Evolutionary conservation across 305 asterid species (phyloP), one percentile per base, ranked within the genome.

Genomic region (Fraxinus dipetala): DNA sequence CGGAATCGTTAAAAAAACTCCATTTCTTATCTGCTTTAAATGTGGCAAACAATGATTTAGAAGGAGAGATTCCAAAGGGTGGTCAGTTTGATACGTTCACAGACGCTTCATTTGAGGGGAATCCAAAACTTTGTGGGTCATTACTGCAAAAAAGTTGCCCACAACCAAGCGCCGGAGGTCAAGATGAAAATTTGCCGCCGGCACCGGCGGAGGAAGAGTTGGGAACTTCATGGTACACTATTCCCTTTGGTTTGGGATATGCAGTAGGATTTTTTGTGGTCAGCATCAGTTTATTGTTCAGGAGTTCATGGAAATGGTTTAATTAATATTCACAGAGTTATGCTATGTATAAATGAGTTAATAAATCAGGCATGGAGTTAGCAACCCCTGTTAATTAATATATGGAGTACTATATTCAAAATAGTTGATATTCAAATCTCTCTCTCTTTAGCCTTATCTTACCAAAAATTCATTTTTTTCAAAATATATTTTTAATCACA

Each of bases 21-120:
- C 83, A 84, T 51, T 92, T 92, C 89, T 61, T 92, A 83, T 92
- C 97, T 0, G 65, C 63, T 0, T 92, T 92, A 74, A 90, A 86
- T 38, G 95, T 91, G n/a, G 91, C 91, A 1, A 22, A 84, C 18
- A 92, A 92, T 73, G 87, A 86, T 86, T 89, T 91, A 2, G 81
- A 75, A 48, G 96, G 94, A 9, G 88, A 79, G 73, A 86, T 92
- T 48, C 97, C 97, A 2, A 78, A 59, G 2, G 90, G 90, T 10
- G 89, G 85, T 2, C 97, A 92, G 84, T 89, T 92, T 18, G 88
- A 87, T 38, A 91, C 93, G 0, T 92, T 92, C 24, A 3, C 89
- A 0, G 40, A 48, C 20, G 43, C 78, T n/a, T 84, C 92, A 0
- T 91, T 87, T 22, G 85, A 84, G 69, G 97, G 93, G 18, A 92